These are phyloP conservation scores for Fusarium goolgardi DNA, from an alignment of 2,329 filamentous ascomycete species.

Conservation along the genomic window DNA sequence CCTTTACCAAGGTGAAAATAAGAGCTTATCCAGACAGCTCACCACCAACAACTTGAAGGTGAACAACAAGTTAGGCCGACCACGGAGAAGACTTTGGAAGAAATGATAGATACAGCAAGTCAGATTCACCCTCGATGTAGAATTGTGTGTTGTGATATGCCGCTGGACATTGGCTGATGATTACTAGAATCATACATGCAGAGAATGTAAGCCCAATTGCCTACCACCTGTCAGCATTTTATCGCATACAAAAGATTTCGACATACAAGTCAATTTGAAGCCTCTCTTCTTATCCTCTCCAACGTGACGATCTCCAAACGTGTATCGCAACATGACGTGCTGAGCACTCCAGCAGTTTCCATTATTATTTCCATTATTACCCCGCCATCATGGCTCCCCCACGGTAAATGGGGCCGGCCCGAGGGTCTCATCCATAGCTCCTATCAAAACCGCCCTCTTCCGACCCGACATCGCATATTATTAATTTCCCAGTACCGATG, in stretches of 20 bases:
- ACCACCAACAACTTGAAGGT: background rate
- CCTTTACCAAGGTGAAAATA: background rate
- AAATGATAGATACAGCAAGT: no score
- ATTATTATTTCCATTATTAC: constrained; percentile 37
- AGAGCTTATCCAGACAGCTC: background rate
- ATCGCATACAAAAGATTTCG: background rate
- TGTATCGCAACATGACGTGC: constrained; percentile 11
- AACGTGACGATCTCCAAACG: no score
- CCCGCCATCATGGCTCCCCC: constrained; percentile 45
- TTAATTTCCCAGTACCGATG: constrained; percentile 20
- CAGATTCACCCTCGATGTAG: background rate
- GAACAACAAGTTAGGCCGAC: background rate
- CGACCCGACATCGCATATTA: constrained; percentile 4
- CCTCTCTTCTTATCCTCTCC: background rate
- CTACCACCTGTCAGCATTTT: background rate
- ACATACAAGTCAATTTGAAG: background rate
- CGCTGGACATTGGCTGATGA: background rate
- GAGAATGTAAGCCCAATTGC: background rate
- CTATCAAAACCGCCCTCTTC: constrained; percentile 12
- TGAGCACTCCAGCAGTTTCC: constrained; percentile 11
- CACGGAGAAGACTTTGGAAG: rapidly evolving
- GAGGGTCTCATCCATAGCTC: constrained; percentile 12
- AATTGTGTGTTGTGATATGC: background rate
- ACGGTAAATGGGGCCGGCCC: constrained; percentile 15
- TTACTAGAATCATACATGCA: background rate